These are phyloP conservation scores for Dioscorea cayenensis DNA, from an alignment of 116 monocot species.

Conservation along the genomic window DNA sequence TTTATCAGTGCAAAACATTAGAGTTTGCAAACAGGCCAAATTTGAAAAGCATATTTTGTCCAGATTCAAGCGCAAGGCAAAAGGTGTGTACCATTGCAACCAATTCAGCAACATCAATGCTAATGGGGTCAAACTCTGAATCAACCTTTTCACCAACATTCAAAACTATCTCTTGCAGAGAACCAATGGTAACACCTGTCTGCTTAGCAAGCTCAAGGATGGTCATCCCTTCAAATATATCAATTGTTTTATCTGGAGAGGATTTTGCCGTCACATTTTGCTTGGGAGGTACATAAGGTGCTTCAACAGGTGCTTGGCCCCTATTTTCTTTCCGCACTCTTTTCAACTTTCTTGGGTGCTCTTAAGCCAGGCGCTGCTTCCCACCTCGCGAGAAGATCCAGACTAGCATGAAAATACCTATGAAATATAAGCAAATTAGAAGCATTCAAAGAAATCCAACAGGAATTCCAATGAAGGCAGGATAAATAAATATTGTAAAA, in stretches of 20 bases:
- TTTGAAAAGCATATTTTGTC: background rate
- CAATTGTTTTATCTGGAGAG: constrained; percentile 62
- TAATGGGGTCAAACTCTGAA: constrained; percentile 85
- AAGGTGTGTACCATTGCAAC: constrained; percentile 68
- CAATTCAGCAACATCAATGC: constrained; percentile 84
- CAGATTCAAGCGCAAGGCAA: background rate
- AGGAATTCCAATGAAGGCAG: too few species aligned
- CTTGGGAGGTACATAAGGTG: constrained; percentile 69
- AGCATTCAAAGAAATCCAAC: too few species aligned
- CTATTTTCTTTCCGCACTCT: constrained; percentile 44
- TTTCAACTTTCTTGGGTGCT: constrained; percentile 33
- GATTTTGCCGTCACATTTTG: constrained; percentile 41
- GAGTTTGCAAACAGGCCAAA: background rate
- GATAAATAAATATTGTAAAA: too few species aligned
- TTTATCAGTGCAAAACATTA: background rate
- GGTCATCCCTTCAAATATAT: constrained; percentile 99
- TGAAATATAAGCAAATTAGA: constrained; percentile 1
- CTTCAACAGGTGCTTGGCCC: constrained; percentile 57
- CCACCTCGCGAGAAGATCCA: constrained; percentile 22
- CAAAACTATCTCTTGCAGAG: constrained; percentile 55
- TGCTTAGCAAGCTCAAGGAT: constrained; percentile 82
- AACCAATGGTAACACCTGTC: constrained; percentile 48
- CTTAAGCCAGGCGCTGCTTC: constrained; percentile 41
- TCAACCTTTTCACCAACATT: constrained; percentile 82
- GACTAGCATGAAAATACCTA: constrained; percentile 65